Base-by-base conservation (phyloP, 768 basidiomycete genomes). In the Suillus placidus region DNA sequence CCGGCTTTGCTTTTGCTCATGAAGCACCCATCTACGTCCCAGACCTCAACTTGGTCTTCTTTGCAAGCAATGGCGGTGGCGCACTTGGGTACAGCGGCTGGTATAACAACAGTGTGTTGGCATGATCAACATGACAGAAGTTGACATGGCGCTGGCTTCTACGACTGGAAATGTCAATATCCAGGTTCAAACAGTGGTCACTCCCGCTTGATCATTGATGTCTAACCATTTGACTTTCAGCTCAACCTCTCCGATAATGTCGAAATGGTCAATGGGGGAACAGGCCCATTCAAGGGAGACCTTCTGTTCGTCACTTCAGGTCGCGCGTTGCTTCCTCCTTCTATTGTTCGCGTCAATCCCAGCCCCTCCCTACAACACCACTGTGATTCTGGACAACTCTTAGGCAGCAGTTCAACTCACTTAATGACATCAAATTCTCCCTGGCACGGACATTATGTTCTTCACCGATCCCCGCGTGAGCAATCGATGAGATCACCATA, bases 331-430 rank as follows among this genome's bases (percentile, higher is more conserved):
- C 77, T 83, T 6, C 88, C 91, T 8, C 85, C 90, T 26, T 85
- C 85, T 2, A 71, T 93, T 30, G 86, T 82, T 0, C 82, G 90
- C 32, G 86, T 92, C 60, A 86, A 91, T 72, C 89, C 90, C 0
- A 72, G 70, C n/a, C 4, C 72, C 84, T 9, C 91, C 91, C 0
- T 82, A 87, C 76, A 90, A 92, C 64, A 77, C 83, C 6, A 92
- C 89, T 0, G 83, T 90, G 32, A 74, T 94, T 18, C 75, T 94
- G 65, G 90, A 93, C 76, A 94, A 93, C 77, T 84, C 76, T 90
- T 85, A 70, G 92, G 92, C 1, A 80, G 90, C 91, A 92, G 68
- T 94, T 93, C 78, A 93, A 91, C 77, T 92, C 92, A 1, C 73
- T 94, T 58, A 92, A 93, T 73, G 92, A 95, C 68, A 81, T 89